phyloP scores from a whole-genome alignment of 2,329 filamentous ascomycete genomes.

The Ilyonectria sp. region DNA sequence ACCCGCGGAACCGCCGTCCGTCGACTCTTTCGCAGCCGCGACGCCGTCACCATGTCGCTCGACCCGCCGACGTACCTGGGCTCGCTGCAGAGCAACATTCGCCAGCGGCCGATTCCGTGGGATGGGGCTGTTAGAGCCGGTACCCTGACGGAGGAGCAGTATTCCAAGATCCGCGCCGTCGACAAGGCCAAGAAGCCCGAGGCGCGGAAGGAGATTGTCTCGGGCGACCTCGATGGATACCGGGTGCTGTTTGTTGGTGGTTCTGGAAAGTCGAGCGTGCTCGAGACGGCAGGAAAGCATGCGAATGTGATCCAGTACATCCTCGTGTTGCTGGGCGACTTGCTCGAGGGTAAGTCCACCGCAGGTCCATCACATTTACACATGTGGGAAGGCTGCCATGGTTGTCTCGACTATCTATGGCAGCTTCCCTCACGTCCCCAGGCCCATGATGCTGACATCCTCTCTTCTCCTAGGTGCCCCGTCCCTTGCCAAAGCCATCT shows the following conservation, averaged over 20 bases:
- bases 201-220: slow-evolving; percentile 85
- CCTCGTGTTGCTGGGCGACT: slow-evolving; percentile 87
- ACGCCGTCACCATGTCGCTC: slow-evolving; percentile 79
- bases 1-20: slow-evolving; percentile 26
- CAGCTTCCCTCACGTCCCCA: slow-evolving; percentile 21
- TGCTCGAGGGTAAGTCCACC: slow-evolving; percentile 81
- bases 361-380: slow-evolving; percentile 14
- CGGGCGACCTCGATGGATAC: slow-evolving; percentile 85
- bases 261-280: slow-evolving; percentile 77
- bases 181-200: slow-evolving; percentile 93
- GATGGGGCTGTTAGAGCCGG: slow-evolving; percentile 95
- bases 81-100: slow-evolving; percentile 97
- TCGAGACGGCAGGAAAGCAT: slow-evolving; percentile 88
- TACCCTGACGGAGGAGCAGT: slow-evolving; percentile 93
- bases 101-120: slow-evolving; percentile 96
- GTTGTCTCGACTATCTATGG: slow-evolving; percentile 16
- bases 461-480: slow-evolving; percentile 77
- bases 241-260: slow-evolving; percentile 84
- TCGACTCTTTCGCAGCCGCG: slow-evolving; percentile 45
- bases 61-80: slow-evolving; percentile 89
- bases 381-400: slow-evolving; percentile 5
- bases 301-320: slow-evolving; percentile 96
- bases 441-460: slow-evolving; percentile 36
- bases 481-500: slow-evolving; percentile 81
- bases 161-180: slow-evolving; percentile 95